These are phyloP conservation scores for Phytophthora vignae DNA, from an alignment of 352 stramenopile genomes.

Conservation along the genomic window DNA sequence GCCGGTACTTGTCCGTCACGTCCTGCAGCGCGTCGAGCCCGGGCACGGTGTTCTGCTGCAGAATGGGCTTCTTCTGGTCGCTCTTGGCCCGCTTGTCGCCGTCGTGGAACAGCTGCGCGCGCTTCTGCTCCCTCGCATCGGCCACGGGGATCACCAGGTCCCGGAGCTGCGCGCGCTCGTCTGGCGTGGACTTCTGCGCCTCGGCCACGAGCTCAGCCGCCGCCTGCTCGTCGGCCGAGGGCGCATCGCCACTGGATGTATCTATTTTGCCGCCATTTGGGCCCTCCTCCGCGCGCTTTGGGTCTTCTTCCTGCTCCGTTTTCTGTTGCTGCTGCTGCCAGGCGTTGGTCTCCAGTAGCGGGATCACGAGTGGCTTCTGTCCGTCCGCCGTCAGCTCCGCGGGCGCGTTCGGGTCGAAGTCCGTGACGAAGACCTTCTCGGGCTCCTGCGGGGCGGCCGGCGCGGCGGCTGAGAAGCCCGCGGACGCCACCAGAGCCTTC, in stretches of 20 bases:
- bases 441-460: constrained; percentile 12
- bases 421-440: constrained; percentile 79
- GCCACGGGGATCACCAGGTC: constrained; percentile 68
- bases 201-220: constrained; percentile 34
- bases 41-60: constrained; percentile 78
- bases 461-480: constrained; percentile 23
- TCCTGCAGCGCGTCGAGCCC: constrained; percentile 71
- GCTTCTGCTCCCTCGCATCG: constrained; percentile 23
- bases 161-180: not conserved
- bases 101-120: constrained; percentile 51
- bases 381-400: constrained; percentile 36
- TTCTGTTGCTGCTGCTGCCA: constrained; percentile 23
- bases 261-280: no score
- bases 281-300: no score
- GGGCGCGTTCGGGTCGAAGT: constrained; percentile 64
- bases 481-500: constrained; percentile 38
- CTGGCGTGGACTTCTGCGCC: constrained; percentile 1
- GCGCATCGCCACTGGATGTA: constrained; percentile 12
- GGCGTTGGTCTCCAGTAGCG: constrained; percentile 68
- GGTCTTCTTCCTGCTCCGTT: no score
- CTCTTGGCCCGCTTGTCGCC: constrained; percentile 25
- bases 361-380: constrained; percentile 67
- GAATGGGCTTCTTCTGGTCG: constrained; percentile 57
- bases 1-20: constrained; percentile 85
- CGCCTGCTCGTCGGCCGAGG: constrained; percentile 49